Evolutionary conservation across 805 yeast species (phyloP).

Genomic region (Candida odintsovae): DNA sequence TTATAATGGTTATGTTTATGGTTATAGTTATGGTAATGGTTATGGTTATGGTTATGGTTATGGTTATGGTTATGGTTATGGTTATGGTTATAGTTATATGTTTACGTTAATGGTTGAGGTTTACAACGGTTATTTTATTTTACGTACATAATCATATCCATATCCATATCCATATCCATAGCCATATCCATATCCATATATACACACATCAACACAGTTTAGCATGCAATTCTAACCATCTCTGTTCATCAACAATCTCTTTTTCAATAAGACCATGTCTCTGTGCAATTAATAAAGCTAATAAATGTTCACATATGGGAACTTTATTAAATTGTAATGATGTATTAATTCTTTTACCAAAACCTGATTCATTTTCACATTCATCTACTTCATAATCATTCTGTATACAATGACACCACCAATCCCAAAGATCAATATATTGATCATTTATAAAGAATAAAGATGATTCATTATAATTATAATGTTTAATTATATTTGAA

Average conservation of each 20-base stretch:
- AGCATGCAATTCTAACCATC: background rate
- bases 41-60: too few relatives aligned
- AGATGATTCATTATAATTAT: background rate
- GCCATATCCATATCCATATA: too few relatives aligned
- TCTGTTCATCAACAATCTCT: background rate
- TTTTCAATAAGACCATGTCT: background rate
- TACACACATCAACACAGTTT: background rate
- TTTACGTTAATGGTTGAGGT: too few relatives aligned
- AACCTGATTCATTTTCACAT: background rate
- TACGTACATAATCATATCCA: too few relatives aligned
- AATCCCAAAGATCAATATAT: background rate
- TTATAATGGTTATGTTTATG: background rate
- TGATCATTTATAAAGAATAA: background rate
- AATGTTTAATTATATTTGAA: background rate
- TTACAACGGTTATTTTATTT: too few relatives aligned
- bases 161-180: too few relatives aligned
- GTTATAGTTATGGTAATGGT: too few relatives aligned
- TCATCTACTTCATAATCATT: background rate
- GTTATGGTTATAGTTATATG: too few relatives aligned
- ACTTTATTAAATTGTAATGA: background rate
- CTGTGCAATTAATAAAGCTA: background rate
- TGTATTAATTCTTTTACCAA: background rate
- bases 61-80: too few relatives aligned
- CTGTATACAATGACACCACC: background rate
- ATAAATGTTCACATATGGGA: conserved; percentile 12